These are phyloP conservation scores for Crotalaria pallida DNA, from an alignment of 306 rosid genomes.

Conservation along the genomic window DNA sequence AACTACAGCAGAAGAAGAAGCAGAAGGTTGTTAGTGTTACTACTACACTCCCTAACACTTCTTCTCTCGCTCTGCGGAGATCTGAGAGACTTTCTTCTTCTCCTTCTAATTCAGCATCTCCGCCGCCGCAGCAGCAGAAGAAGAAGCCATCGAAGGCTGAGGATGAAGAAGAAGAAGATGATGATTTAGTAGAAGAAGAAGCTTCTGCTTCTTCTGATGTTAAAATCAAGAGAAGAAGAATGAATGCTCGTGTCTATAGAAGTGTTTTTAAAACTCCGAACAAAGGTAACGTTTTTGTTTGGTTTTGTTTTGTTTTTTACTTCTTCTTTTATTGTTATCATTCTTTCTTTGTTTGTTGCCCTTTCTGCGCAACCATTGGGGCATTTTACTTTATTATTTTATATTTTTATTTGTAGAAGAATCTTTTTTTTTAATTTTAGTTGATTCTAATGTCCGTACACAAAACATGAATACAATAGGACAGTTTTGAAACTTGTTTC, in stretches of 20 bases:
- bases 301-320: too few relatives aligned
- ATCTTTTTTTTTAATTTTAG: too few relatives aligned
- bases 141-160: conserved; percentile 37
- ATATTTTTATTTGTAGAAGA: too few relatives aligned
- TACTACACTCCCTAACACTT: background rate
- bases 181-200: background rate
- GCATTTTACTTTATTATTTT: too few relatives aligned
- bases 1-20: conserved; percentile 20
- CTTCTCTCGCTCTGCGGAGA: conserved; percentile 36
- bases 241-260: conserved; percentile 38
- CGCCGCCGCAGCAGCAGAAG: conserved; percentile 22
- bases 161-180: too few relatives aligned
- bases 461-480: too few relatives aligned
- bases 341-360: too few relatives aligned
- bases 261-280: background rate
- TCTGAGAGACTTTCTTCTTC: conserved; percentile 44
- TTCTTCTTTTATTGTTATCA: too few relatives aligned
- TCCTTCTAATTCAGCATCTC: conserved; percentile 22
- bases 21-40: too few relatives aligned
- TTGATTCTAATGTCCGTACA: too few relatives aligned
- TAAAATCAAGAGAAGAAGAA: conserved; percentile 23
- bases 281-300: conserved; percentile 11
- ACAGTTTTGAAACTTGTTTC: too few relatives aligned
- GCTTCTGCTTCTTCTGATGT: conserved; percentile 21
- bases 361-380: too few relatives aligned